These are phyloP conservation scores for Paramecium octaurelia DNA, from an alignment of 73 alveolate species.

Conservation along the genomic window DNA sequence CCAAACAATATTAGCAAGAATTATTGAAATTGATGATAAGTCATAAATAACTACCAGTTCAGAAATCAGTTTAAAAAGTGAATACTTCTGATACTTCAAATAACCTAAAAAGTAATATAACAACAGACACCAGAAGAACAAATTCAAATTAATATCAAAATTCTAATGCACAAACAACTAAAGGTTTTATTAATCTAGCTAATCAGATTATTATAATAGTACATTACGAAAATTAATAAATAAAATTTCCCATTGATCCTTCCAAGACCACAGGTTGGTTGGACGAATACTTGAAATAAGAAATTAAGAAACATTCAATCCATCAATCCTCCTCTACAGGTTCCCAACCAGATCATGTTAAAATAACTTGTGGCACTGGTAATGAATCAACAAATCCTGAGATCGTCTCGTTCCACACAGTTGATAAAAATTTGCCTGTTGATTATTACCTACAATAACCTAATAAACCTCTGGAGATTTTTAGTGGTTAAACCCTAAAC, in stretches of 20 bases:
- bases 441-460: constrained; percentile 7
- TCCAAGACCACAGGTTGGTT: neutral
- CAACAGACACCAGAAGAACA: neutral
- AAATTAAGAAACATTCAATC: neutral
- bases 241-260: neutral
- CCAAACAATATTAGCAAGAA: constrained; percentile 23
- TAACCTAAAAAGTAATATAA: neutral
- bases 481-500: neutral
- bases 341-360: constrained; percentile 32
- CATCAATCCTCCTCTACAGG: constrained; percentile 37
- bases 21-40: constrained; percentile 29
- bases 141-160: neutral
- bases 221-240: constrained; percentile 28
- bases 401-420: neutral
- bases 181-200: neutral
- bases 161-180: neutral
- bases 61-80: neutral
- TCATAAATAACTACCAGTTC: constrained; percentile 1
- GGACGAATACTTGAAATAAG: constrained; percentile 4
- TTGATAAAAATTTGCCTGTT: constrained; percentile 23
- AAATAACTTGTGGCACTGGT: constrained; percentile 31
- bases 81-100: neutral
- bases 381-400: neutral
- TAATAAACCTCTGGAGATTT: neutral
- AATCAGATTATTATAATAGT: neutral